These are phyloP conservation scores for Gryganskiella cystojenkinii DNA, from an alignment of 192 early-diverging fungal genomes.

Conservation along the genomic window DNA sequence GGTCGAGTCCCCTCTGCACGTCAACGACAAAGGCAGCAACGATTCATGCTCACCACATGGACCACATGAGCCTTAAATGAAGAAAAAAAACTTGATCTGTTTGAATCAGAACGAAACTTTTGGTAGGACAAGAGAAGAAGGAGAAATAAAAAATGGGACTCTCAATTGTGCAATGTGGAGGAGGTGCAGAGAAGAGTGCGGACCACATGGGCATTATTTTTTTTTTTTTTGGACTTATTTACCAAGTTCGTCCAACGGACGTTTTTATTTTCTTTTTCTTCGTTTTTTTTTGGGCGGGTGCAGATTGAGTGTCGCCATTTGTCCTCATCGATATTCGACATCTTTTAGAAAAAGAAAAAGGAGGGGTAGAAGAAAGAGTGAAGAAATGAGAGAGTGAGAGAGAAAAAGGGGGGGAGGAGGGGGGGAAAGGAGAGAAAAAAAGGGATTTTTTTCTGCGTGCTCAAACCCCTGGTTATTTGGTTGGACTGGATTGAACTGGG, in stretches of 20 bases:
- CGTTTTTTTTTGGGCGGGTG: not conserved
- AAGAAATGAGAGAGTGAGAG: not conserved
- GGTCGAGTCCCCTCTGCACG: no score
- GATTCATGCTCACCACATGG: no score
- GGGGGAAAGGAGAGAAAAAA: not conserved
- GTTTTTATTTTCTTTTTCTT: slow-evolving; percentile 2
- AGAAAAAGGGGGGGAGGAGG: not conserved
- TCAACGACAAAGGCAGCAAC: no score
- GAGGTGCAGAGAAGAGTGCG: no score
- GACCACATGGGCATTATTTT: no score
- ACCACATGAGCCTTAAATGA: no score
- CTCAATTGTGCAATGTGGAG: no score
- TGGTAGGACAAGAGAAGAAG: no score
- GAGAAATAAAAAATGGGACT: no score
- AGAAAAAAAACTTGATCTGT: no score
- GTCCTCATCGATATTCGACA: not conserved
- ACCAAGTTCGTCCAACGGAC: not conserved
- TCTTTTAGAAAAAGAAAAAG: not conserved
- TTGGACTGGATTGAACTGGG: not conserved
- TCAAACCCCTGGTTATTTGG: not conserved
- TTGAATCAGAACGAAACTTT: no score
- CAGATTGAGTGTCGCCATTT: not conserved
- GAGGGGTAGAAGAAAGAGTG: not conserved
- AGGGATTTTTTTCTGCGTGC: not conserved
- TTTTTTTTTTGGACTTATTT: no score